phyloP scores from a whole-genome alignment of 179 eudicot genomes.

The Amaranthus tricolor region DNA sequence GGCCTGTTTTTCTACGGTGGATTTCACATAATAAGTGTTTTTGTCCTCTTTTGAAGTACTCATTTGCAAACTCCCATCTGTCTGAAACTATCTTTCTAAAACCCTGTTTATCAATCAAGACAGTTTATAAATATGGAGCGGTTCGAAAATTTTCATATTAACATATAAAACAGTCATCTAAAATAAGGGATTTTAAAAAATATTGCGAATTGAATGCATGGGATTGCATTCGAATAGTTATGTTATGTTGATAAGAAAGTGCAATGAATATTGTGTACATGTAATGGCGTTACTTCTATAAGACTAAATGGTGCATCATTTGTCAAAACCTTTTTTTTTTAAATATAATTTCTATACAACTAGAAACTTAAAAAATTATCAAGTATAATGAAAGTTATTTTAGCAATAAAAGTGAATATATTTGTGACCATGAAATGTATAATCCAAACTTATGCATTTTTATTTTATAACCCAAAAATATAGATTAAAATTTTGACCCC shows the following conservation, averaged over 20 bases:
- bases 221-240: neutral
- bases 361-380: too few species aligned
- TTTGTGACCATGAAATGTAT: too few species aligned
- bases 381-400: too few species aligned
- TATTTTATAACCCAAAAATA: too few species aligned
- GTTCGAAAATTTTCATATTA: neutral
- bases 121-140: neutral
- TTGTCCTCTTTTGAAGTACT: conserved; percentile 73
- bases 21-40: conserved; percentile 76
- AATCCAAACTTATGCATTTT: too few species aligned
- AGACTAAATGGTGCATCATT: too few species aligned
- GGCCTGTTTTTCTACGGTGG: conserved; percentile 60
- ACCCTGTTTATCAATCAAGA: conserved; percentile 43
- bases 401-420: too few species aligned
- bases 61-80: conserved; percentile 88
- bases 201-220: neutral
- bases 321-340: too few species aligned
- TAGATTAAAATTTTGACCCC: too few species aligned
- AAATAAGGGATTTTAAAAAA: neutral
- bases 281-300: too few species aligned
- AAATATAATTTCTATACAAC: too few species aligned
- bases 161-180: neutral
- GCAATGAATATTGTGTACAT: neutral
- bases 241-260: neutral
- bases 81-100: conserved; percentile 84